Conservation (phyloP, 768 basidiomycete species). For the Mycena belliarum region DNA sequence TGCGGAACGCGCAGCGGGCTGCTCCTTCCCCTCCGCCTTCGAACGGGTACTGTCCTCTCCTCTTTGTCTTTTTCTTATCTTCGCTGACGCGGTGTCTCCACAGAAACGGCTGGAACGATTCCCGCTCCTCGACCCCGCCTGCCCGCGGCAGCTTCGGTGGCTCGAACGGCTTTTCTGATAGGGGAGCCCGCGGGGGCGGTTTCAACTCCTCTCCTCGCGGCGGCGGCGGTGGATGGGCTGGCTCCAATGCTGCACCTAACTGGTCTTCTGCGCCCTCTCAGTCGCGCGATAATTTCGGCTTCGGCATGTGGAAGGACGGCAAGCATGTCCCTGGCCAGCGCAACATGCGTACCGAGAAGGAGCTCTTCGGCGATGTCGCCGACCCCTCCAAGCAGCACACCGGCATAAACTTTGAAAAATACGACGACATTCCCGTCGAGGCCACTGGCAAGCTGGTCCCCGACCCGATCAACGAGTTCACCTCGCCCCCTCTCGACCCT, state of each 20-base stretch:
- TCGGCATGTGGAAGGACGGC: slow-evolving; percentile 87
- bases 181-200: slow-evolving; percentile 38
- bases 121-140: slow-evolving; percentile 66
- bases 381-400: slow-evolving; percentile 91
- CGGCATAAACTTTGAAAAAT: slow-evolving; percentile 99
- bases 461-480: slow-evolving; percentile 87
- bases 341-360: slow-evolving; percentile 90
- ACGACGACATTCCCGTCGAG: slow-evolving; percentile 99
- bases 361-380: slow-evolving; percentile 87
- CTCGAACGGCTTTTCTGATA: slow-evolving; percentile 40
- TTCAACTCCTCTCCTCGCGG: slow-evolving; percentile 42
- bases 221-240: slow-evolving; percentile 46
- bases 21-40: slow-evolving; percentile 54
- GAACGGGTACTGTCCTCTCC: slow-evolving; percentile 55
- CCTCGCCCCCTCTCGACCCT: slow-evolving; percentile 85
- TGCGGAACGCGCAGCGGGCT: slow-evolving; percentile 87
- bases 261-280: slow-evolving; percentile 43
- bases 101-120: slow-evolving; percentile 76
- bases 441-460: slow-evolving; percentile 97
- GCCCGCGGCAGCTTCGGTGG: slow-evolving; percentile 50
- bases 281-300: slow-evolving; percentile 57
- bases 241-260: slow-evolving; percentile 33
- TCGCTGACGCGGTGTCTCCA: slow-evolving; percentile 10
- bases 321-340: slow-evolving; percentile 81
- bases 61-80: slow-evolving; percentile 17